A percentile compares a stretch with the other conserved stretches of the same genome.
Conservation (phyloP, 2,329 filamentous ascomycete genomes). For the Aphanocladium album region DNA sequence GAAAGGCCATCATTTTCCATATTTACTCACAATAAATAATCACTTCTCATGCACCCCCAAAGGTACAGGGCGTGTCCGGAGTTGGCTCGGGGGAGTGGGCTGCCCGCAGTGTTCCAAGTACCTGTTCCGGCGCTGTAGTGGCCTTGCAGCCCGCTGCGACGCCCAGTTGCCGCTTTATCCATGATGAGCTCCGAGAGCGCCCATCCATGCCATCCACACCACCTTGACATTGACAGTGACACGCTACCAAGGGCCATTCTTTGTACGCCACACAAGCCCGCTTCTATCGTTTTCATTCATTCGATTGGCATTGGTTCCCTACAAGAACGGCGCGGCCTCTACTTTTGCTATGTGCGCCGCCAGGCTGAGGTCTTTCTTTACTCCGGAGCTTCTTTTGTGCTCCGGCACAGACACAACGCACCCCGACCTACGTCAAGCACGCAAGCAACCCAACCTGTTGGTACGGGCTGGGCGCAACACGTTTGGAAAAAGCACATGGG, state of each 20-base stretch:
- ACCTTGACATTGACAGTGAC: too few relatives aligned
- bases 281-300: not conserved
- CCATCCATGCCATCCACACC: not conserved
- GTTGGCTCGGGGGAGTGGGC: not conserved
- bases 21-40: too few relatives aligned
- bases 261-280: not conserved
- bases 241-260: too few relatives aligned
- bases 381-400: conserved; percentile 5
- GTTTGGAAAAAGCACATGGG: not conserved
- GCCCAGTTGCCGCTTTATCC: conserved; percentile 3
- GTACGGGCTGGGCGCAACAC: not conserved
- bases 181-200: not conserved
- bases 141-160: not conserved
- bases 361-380: not conserved
- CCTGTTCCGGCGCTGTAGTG: not conserved
- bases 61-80: conserved; percentile 6
- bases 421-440: not conserved
- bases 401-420: not conserved
- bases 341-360: not conserved
- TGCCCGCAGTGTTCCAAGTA: not conserved
- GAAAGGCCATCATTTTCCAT: too few relatives aligned
- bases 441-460: not conserved
- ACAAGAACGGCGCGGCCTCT: not conserved
- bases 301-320: not conserved
- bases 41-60: too few relatives aligned